These are phyloP conservation scores for Erigeron canadensis DNA, from an alignment of 129 eudicot species.

Conservation along the genomic window DNA sequence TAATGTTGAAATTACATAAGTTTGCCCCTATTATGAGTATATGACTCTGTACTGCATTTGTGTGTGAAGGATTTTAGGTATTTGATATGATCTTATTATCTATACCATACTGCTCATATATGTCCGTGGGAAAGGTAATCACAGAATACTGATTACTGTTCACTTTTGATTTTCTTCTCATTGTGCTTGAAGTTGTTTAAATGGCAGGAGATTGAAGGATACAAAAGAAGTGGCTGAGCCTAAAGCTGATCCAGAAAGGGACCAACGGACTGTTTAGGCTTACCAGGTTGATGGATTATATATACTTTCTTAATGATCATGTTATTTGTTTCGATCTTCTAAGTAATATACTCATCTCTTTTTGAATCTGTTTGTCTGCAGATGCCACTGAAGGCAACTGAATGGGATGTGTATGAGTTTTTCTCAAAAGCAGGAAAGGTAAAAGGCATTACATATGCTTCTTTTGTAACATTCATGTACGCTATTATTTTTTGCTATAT, in stretches of 20 bases:
- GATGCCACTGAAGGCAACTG: constrained; percentile 98
- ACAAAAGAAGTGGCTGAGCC: constrained; percentile 87
- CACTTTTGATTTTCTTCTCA: constrained; percentile 19
- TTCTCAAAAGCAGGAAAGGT: constrained; percentile 58
- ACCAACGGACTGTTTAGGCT: constrained; percentile 96
- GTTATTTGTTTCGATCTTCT: background rate
- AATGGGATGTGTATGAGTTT: constrained; percentile 83
- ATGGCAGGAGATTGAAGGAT: constrained; percentile 81
- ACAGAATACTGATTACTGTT: background rate
- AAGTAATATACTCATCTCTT: background rate
- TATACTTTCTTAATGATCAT: background rate
- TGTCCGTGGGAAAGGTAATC: constrained; percentile 25
- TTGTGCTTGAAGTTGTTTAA: constrained; percentile 29
- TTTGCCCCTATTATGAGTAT: background rate
- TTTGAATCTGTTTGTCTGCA: constrained; percentile 31
- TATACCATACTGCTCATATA: too few species aligned
- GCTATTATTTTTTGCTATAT: background rate
- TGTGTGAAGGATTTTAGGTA: background rate
- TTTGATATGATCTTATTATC: background rate
- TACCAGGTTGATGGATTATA: constrained; percentile 62
- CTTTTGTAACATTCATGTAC: background rate
- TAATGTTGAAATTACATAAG: too few species aligned
- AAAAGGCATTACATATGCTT: background rate
- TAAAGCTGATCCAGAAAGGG: constrained; percentile 99
- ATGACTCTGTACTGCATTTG: background rate